A percentile compares a stretch with the other conserved stretches of the same genome.
These are phyloP conservation scores for Rhizodiscina lignyota DNA, from an alignment of 495 filamentous ascomycete species.

Conservation along the genomic window DNA sequence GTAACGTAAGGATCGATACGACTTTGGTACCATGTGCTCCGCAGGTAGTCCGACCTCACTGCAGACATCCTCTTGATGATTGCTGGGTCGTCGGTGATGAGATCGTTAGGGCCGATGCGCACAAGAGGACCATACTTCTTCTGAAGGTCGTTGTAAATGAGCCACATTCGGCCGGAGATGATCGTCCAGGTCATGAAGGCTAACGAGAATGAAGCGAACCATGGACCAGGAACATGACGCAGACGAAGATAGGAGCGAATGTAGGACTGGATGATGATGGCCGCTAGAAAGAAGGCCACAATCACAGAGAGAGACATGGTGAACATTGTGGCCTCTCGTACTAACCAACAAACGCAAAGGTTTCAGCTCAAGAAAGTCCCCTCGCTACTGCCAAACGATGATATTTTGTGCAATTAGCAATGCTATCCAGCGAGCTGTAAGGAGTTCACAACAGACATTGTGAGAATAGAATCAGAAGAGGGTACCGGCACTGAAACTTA, in stretches of 20 bases:
- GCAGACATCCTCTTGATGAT: constrained; percentile 16
- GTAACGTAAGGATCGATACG: constrained; percentile 11
- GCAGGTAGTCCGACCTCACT: constrained; percentile 17
- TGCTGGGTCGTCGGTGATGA: constrained; percentile 17
- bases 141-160: not conserved
- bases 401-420: too few relatives aligned
- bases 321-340: too few relatives aligned
- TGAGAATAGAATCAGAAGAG: too few relatives aligned
- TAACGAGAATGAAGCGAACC: not conserved
- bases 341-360: too few relatives aligned
- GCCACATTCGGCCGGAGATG: not conserved
- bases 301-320: too few relatives aligned
- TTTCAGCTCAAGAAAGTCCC: too few relatives aligned
- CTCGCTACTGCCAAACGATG: too few relatives aligned
- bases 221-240: not conserved
- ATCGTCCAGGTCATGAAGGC: not conserved
- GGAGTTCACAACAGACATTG: too few relatives aligned
- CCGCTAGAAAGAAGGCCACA: too few relatives aligned
- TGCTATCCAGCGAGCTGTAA: too few relatives aligned
- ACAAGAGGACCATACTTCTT: constrained; percentile 8
- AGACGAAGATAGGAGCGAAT: not conserved
- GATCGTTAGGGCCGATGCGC: constrained; percentile 16
- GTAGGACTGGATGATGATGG: too few relatives aligned
- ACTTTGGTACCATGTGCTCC: constrained; percentile 14
- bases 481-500: too few relatives aligned